A percentile compares a stretch with the other conserved stretches of the same genome.
Conservation (phyloP, 2,329 filamentous ascomycete genomes). For the Colletotrichum abscissum region DNA sequence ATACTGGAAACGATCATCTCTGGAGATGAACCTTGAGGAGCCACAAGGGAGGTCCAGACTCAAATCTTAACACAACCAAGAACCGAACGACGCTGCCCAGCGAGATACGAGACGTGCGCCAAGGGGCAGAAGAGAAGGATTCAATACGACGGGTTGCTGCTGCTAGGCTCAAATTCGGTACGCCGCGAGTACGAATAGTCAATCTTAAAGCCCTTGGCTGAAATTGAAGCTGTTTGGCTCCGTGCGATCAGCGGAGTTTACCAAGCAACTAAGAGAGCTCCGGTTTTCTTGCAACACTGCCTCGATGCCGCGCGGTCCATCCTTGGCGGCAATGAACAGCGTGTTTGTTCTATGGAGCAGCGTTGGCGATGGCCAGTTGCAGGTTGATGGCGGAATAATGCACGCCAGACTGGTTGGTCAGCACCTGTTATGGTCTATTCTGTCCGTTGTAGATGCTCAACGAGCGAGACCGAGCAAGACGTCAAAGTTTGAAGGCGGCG, state of each 20-base stretch:
- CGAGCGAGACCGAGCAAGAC: neutral
- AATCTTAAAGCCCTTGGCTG: constrained; percentile 16
- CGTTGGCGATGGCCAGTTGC: neutral
- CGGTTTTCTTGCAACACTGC: constrained; percentile 13
- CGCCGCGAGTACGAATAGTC: neutral
- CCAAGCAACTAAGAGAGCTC: neutral
- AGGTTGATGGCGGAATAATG: constrained; percentile 8
- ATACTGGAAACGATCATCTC: neutral
- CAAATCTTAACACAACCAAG: neutral
- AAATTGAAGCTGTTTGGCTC: neutral
- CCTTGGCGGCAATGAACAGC: neutral
- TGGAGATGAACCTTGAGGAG: neutral
- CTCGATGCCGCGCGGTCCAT: constrained; percentile 15
- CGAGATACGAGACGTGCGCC: constrained; percentile 27
- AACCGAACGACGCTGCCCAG: constrained; percentile 3
- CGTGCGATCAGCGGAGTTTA: neutral
- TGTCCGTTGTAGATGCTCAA: neutral
- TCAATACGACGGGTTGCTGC: neutral
- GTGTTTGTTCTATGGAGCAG: neutral
- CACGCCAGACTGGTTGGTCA: neutral
- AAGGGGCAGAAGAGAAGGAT: neutral
- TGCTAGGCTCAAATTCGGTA: neutral
- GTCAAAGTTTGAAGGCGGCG: neutral
- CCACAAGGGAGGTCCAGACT: neutral
- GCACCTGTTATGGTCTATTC: neutral